A percentile compares a stretch with the other conserved stretches of the same genome.
phyloP scores from a whole-genome alignment of 2,329 filamentous ascomycete genomes.

The Aspergillus pseudoviridinutans region DNA sequence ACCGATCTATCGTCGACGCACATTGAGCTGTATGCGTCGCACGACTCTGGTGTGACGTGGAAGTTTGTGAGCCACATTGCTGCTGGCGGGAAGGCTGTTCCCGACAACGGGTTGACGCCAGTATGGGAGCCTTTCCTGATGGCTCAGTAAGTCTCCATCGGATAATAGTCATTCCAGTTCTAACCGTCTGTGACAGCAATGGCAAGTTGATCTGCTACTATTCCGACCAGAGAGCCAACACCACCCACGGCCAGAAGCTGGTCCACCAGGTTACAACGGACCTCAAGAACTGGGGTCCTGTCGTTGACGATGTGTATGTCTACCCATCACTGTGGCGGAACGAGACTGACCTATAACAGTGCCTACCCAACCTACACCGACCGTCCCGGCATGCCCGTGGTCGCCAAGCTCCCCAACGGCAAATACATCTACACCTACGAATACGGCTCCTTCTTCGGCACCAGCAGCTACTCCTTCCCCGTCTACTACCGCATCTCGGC shows the following conservation, averaged over 20 bases:
- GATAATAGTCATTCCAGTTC: neutral
- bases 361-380: conserved; percentile 57
- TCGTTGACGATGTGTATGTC: conserved; percentile 55
- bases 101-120: conserved; percentile 62
- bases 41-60: conserved; percentile 61
- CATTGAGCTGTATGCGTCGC: conserved; percentile 66
- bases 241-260: conserved; percentile 62
- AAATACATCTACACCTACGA: conserved; percentile 65
- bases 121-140: conserved; percentile 71
- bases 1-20: conserved; percentile 58
- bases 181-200: conserved; percentile 31
- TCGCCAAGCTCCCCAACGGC: conserved; percentile 55
- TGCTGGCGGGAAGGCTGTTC: conserved; percentile 56
- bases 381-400: conserved; percentile 65
- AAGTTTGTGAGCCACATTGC: conserved; percentile 64
- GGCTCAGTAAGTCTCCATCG: conserved; percentile 37
- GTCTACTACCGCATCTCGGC: conserved; percentile 51
- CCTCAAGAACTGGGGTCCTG: conserved; percentile 56
- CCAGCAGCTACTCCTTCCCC: conserved; percentile 41
- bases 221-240: conserved; percentile 64
- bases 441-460: conserved; percentile 45
- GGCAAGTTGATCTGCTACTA: conserved; percentile 64
- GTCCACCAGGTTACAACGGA: conserved; percentile 61
- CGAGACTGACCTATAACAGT: conserved; percentile 6
- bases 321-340: too few relatives aligned